Evolutionary conservation across 257 asterid species (phyloP), one percentile per base, ranked within the genome.

Genomic region (Pogostemon cablin): DNA sequence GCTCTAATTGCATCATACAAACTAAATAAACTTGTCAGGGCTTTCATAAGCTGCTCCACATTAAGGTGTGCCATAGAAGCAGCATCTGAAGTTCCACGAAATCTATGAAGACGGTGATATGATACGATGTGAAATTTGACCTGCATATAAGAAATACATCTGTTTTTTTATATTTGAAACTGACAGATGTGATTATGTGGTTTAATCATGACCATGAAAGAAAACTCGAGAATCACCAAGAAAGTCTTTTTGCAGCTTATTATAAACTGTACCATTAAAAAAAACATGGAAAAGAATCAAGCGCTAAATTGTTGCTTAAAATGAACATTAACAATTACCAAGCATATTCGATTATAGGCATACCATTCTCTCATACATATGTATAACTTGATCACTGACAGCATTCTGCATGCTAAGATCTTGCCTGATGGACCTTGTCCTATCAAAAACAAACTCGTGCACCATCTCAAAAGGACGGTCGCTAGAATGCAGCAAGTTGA

Each of bases 311-410:
- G 58, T 38, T 65, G 50, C 12, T 32, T 54, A 57, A 56, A 44
- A 62, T 54, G 40, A 38, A 57, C 12, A 65, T 61, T 17, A 67
- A 43, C 15, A 58, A 38, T 25, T 34, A 70, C 4, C 37, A 53
- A 65, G 75, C 47, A 59, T 12, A 47, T n/a, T 64, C 12, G 15
- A 60, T 49, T 35, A 62, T 59, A 47, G 46, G 69, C 96, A 59
- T 91, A 93, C 98, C 96, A 93, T 89, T 80, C 93, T 89, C 83
- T 93, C 97, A 48, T 89, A 93, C 90, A 93, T 87, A 59, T 74
- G 70, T 73, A 93, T 86, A 75, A 78, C 96, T 80, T 75, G 83
- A 72, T 81, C 77, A 58, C 80, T 77, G 74, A 70, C 69, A 77
- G 80, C 78, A 77, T 84, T 89, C 85, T 93, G 98, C 96, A 93